A percentile compares a stretch with the other conserved stretches of the same genome.
Evolutionary conservation across 1,284 basidiomycete species (phyloP).

Genomic region (Cryptococcus sp.): DNA sequence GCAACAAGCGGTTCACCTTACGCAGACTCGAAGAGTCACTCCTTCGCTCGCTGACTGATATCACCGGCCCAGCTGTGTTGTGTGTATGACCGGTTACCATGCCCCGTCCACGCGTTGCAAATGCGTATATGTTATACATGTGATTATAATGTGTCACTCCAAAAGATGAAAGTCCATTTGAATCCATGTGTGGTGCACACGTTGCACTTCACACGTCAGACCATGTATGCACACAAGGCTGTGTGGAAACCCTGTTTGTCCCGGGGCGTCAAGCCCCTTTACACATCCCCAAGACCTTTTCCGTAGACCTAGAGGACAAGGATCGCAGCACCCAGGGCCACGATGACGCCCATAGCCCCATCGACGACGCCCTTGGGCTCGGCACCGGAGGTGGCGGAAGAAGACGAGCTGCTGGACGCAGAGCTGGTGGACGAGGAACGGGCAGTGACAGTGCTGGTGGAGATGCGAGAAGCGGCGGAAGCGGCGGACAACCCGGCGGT

Average conservation of each 20-base stretch:
- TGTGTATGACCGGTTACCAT: background rate
- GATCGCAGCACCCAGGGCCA: slow-evolving; percentile 12
- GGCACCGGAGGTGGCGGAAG: background rate
- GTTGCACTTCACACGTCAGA: background rate
- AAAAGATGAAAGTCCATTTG: background rate
- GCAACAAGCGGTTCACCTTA: no score
- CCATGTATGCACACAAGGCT: background rate
- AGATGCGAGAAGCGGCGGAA: background rate
- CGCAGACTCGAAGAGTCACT: no score
- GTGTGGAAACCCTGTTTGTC: background rate
- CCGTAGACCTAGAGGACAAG: slow-evolving; percentile 12
- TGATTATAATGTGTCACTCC: no score
- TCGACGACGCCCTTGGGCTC: background rate
- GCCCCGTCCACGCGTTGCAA: background rate
- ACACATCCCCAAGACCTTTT: background rate
- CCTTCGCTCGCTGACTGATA: no score
- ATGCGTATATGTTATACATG: background rate
- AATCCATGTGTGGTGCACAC: background rate
- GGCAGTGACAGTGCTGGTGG: background rate
- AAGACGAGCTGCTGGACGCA: background rate
- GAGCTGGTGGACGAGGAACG: slow-evolving; percentile 1
- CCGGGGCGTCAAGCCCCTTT: background rate
- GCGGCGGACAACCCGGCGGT: background rate
- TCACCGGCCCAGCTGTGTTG: background rate
- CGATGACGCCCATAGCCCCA: slow-evolving; percentile 1